Evolutionary conservation across 2,329 filamentous ascomycete species (phyloP).

Genomic region (Xylaria sp.): DNA sequence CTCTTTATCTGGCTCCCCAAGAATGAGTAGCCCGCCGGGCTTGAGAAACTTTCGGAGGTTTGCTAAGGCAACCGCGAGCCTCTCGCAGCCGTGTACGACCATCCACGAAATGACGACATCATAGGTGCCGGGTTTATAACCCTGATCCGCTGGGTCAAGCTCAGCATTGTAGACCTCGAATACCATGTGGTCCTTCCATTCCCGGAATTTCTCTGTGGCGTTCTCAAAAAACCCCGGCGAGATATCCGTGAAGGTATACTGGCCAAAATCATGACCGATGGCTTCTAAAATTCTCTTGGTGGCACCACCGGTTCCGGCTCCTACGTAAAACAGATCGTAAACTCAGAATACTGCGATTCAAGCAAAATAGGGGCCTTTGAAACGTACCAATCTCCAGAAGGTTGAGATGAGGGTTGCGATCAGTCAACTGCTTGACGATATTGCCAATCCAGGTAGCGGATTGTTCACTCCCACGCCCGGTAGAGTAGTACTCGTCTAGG

Average conservation of each 20-base stretch:
- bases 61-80: neutral
- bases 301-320: slow-evolving; percentile 54
- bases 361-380: no score
- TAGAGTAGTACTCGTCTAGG: no score
- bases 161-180: neutral
- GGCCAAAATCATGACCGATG: slow-evolving; percentile 40
- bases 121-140: neutral
- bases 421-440: no score
- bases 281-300: slow-evolving; percentile 50
- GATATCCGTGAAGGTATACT: slow-evolving; percentile 57
- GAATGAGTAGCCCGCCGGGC: slow-evolving; percentile 52
- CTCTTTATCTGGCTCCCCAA: neutral
- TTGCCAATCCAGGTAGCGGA: no score
- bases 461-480: no score
- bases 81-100: neutral
- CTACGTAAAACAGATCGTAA: slow-evolving; percentile 12
- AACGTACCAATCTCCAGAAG: no score
- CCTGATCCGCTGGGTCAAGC: neutral
- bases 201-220: slow-evolving; percentile 46
- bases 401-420: no score
- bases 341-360: no score
- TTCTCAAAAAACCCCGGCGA: slow-evolving; percentile 53
- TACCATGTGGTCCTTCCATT: neutral
- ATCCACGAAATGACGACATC: neutral
- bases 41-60: slow-evolving; percentile 43